Conservation (phyloP, 805 yeast genomes). For the Lachancea kluyveri region DNA sequence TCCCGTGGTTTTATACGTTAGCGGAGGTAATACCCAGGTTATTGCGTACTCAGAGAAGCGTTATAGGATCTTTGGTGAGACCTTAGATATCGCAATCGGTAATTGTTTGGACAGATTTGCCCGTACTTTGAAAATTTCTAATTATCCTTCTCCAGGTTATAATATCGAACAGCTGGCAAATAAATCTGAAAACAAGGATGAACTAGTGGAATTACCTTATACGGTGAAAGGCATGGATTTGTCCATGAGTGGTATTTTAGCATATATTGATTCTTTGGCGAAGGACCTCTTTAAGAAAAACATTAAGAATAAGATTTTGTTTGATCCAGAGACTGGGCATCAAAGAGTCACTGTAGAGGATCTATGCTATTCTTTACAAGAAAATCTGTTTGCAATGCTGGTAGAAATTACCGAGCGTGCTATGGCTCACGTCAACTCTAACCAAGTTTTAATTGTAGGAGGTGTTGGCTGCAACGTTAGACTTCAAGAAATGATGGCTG, state of each 20-base stretch:
- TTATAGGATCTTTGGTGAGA: constrained; percentile 98
- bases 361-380: constrained; percentile 88
- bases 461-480: constrained; percentile 97
- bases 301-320: constrained; percentile 34
- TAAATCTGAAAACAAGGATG: constrained; percentile 40
- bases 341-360: constrained; percentile 72
- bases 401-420: constrained; percentile 98
- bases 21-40: constrained; percentile 98
- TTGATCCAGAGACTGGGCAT: constrained; percentile 34
- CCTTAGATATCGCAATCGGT: constrained; percentile 95
- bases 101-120: constrained; percentile 96
- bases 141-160: constrained; percentile 95
- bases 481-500: constrained; percentile 93
- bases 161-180: constrained; percentile 94
- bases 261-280: constrained; percentile 75
- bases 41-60: constrained; percentile 93
- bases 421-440: constrained; percentile 91
- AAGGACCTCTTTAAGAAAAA: constrained; percentile 51
- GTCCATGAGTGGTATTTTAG: constrained; percentile 93
- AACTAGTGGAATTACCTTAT: constrained; percentile 74
- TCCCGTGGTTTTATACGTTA: constrained; percentile 93
- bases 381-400: constrained; percentile 88
- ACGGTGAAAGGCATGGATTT: constrained; percentile 99
- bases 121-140: constrained; percentile 77
- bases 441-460: constrained; percentile 90